Base-by-base conservation (phyloP, 345 rosid species). In the Nasturtium officinale region DNA sequence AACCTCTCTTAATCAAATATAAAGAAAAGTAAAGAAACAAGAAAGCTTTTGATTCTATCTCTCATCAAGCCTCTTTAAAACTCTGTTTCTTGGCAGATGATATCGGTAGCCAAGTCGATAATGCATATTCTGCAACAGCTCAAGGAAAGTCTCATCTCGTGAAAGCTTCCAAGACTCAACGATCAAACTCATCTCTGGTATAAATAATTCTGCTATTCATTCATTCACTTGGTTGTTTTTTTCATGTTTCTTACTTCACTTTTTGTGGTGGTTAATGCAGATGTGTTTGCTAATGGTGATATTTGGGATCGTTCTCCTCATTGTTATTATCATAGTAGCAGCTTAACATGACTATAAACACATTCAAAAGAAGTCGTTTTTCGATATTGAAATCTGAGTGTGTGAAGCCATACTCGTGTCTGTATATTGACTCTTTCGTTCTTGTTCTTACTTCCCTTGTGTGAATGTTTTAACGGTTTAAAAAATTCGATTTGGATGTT, bases 161-260 rank as follows among this genome's bases (percentile, higher is more conserved):
- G 46, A 88, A 86, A 84, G 98, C 97, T 6, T 85, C 96, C 33
- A 91, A 86, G 73, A 83, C 90, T 30, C 96, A 94, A 72, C 81
- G 85, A 82, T 89, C 98, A 74, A 94, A 89, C 79, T 89, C 98
- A 17, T 91, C 98, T 40, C 84, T 91, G 95, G 97, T 91, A 86
- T 81, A 33, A 33, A 37, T 57, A 17, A 54, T 7, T 15, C 35
- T 15, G 18, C 9, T 54, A 50, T 10, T 26, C n/a, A 6, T 53
- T 6, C 40, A 54, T 58, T 23, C 18, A 12, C n/a, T n/a, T n/a
- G n/a, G n/a, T n/a, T n/a, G 17, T 33, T 1, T 47, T 71, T 32
- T 48, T 26, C 32, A 28, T 59, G 32, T 37, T 74, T 7, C 23
- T 56, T 7, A 65, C 23, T 28, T 23, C 10, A 6, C 32, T 0